Percentiles rank a stretch among this genome's conserved stretches.
Evolutionary conservation across 2,329 filamentous ascomycete species (phyloP).

Genomic region (Pyrenochaeta sp.): DNA sequence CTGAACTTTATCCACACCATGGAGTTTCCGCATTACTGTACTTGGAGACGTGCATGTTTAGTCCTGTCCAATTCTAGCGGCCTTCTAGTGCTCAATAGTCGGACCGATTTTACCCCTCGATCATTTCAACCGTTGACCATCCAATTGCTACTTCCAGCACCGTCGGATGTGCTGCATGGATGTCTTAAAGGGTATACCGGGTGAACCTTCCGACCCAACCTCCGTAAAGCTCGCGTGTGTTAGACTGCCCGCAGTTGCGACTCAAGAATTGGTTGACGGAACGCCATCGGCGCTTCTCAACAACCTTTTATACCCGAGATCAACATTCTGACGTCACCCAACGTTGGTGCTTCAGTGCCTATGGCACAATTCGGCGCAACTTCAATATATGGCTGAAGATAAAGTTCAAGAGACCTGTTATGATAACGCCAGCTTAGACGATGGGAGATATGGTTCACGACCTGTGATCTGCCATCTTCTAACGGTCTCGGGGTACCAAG

Average conservation of each 20-base stretch:
- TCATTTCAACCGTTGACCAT: neutral
- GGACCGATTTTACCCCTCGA: neutral
- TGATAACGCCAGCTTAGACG: neutral
- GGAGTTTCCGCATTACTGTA: neutral
- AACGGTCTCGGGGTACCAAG: neutral
- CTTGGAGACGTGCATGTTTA: neutral
- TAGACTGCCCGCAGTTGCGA: neutral
- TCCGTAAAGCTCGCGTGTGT: neutral
- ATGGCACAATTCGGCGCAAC: neutral
- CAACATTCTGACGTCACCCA: constrained; percentile 1
- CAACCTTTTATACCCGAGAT: neutral
- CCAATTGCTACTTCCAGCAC: too few species aligned
- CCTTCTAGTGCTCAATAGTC: constrained; percentile 1
- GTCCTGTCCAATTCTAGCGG: constrained; percentile 1
- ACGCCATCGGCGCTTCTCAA: neutral
- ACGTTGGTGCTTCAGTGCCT: neutral
- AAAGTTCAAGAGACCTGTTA: neutral
- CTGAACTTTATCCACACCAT: neutral
- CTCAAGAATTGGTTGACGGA: too few species aligned
- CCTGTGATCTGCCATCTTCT: neutral
- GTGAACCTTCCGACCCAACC: neutral
- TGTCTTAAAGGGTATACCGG: neutral
- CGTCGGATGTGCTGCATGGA: constrained; percentile 1
- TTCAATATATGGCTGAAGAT: neutral
- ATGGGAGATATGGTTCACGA: too few species aligned